Evolutionary conservation across 202 grass and related monocot genomes (phyloP).

Genomic region (Saccharum hybrid): DNA sequence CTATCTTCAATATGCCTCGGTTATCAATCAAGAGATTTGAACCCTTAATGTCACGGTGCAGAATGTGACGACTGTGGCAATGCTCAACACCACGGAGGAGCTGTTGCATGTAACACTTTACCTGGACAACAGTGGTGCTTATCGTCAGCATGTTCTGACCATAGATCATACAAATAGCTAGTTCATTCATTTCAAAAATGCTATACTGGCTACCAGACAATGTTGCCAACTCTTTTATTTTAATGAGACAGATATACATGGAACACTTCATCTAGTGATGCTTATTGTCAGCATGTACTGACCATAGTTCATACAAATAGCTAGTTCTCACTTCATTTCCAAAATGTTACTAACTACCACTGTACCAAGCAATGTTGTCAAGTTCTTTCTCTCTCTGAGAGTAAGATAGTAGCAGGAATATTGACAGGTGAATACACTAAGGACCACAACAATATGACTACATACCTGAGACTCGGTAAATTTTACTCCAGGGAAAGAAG

Average conservation of each 20-base stretch:
- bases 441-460: constrained; percentile 19
- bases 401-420: constrained; percentile 9
- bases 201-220: not conserved
- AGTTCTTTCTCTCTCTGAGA: constrained; percentile 2
- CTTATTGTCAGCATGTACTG: constrained; percentile 24
- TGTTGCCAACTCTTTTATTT: not conserved
- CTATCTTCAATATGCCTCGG: constrained; percentile 90
- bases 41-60: constrained; percentile 98
- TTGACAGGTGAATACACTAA: constrained; percentile 22
- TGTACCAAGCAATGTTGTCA: not conserved
- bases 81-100: constrained; percentile 91
- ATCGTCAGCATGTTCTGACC: constrained; percentile 11
- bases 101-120: constrained; percentile 99
- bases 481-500: constrained; percentile 89
- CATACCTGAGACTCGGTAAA: constrained; percentile 89
- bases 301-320: constrained; percentile 3
- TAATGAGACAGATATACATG: constrained; percentile 43
- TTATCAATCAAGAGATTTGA: constrained; percentile 99
- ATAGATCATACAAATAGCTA: constrained; percentile 21
- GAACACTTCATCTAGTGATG: constrained; percentile 79
- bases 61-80: constrained; percentile 86
- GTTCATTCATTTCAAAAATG: constrained; percentile 10
- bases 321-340: constrained; percentile 9
- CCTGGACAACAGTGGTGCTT: constrained; percentile 52
- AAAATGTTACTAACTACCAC: not conserved